phyloP scores from a whole-genome alignment of 2,329 filamentous ascomycete species.

The Penicillium sp. region DNA sequence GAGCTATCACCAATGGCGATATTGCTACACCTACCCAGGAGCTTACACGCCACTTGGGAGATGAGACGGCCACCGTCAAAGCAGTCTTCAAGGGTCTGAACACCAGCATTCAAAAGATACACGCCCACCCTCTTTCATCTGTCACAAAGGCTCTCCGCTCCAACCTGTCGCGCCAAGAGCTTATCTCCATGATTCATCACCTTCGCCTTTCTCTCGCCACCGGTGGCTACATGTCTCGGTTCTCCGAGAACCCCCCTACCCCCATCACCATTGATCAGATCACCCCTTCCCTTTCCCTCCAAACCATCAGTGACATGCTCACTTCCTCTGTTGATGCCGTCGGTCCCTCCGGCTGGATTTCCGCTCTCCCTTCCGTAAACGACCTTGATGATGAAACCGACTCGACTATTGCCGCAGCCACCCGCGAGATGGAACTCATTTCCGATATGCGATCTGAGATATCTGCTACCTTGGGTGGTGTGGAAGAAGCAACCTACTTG shows the following conservation, averaged over 20 bases:
- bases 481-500: slow-evolving; percentile 50
- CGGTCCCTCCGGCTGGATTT: slow-evolving; percentile 50
- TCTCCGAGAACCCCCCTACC: slow-evolving; percentile 41
- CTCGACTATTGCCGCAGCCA: slow-evolving; percentile 21
- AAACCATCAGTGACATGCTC: slow-evolving; percentile 42
- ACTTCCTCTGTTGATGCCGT: slow-evolving; percentile 49
- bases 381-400: slow-evolving; percentile 25
- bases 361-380: slow-evolving; percentile 35
- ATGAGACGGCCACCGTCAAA: slow-evolving; percentile 25
- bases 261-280: slow-evolving; percentile 37
- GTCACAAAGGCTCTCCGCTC: slow-evolving; percentile 39
- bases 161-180: slow-evolving; percentile 39
- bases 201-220: slow-evolving; percentile 46
- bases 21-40: slow-evolving; percentile 24
- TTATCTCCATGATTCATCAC: slow-evolving; percentile 43
- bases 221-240: slow-evolving; percentile 44
- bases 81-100: slow-evolving; percentile 42
- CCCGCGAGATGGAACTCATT: slow-evolving; percentile 46
- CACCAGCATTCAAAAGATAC: slow-evolving; percentile 37
- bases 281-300: slow-evolving; percentile 38
- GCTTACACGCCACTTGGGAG: slow-evolving; percentile 18
- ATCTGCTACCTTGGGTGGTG: slow-evolving; percentile 47
- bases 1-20: slow-evolving; percentile 32
- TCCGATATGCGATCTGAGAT: slow-evolving; percentile 51
- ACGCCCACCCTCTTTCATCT: slow-evolving; percentile 32